Base-by-base conservation (phyloP, 2,329 filamentous ascomycete genomes). In the Pezicula radicicola region DNA sequence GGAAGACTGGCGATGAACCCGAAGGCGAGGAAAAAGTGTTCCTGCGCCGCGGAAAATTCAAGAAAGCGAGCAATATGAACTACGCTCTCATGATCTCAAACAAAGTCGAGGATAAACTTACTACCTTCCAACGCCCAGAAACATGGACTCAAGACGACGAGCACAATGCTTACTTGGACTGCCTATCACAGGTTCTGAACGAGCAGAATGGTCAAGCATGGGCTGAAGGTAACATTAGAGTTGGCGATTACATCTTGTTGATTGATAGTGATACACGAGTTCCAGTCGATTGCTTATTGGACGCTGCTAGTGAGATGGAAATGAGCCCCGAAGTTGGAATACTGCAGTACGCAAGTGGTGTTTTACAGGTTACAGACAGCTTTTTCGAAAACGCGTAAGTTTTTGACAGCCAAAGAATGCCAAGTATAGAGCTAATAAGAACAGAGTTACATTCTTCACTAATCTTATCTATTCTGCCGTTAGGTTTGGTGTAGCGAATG, bases 381-480 rank as follows among this genome's bases (percentile, higher is more conserved):
- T 89, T 84, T 69, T 91, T 91, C 61, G 88, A 91, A 19, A 19
- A 19, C 19, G 19, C 19, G 19, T 19, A 19, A 19, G 19, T 19
- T 19, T 3, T 19, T 19, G 3, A 19, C 19, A 19, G 3, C 19
- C 19, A 19, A 19, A 19, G 19, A 19, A 19, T 19, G 19, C 19
- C 19, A 19, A 19, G 19, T 19, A 19, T 3, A 19, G 19, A 19
- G 19, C 19, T 19, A 19, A 19, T 19, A 19, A 87, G 68, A 85
- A 80, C 66, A 83, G 83, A 30, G 86, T 87, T 62, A 85, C 81
- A 46, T 87, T 86, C 73, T 87, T 88, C 68, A 87, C 84, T 54
- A 82, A 90, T 67, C 76, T 90, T 30, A 85, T 91, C 66, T 90
- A 91, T 73, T 85, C 83, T 33, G 86, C 86, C 58, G 90, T 91